These are phyloP conservation scores for Thamnidium elegans DNA, from an alignment of 192 early-diverging fungal species.

Conservation along the genomic window DNA sequence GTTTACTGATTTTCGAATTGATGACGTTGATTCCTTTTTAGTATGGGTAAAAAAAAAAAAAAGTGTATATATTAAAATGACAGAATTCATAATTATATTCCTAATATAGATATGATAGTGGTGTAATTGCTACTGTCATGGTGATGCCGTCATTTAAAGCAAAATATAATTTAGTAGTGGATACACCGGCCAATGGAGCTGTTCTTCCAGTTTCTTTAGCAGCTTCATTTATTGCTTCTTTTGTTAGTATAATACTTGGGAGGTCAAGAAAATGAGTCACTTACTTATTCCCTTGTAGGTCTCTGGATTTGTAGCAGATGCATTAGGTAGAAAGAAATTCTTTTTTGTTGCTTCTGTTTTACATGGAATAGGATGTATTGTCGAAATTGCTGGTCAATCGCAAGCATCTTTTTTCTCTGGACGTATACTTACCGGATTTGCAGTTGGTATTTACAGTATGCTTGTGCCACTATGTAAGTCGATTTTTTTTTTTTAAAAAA, in stretches of 20 bases:
- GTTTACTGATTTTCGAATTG: not conserved
- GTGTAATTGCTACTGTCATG: slow-evolving; percentile 21
- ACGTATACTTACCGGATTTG: slow-evolving; percentile 47
- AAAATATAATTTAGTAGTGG: not conserved
- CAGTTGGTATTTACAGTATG: slow-evolving; percentile 41
- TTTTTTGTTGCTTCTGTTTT: slow-evolving; percentile 44
- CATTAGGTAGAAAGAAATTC: slow-evolving; percentile 43
- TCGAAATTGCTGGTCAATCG: slow-evolving; percentile 42
- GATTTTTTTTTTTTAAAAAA: not conserved
- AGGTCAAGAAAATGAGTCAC: no score
- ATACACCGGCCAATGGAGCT: not conserved
- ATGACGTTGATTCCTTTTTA: not conserved
- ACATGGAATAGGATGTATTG: slow-evolving; percentile 47
- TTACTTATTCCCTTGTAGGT: slow-evolving; percentile 46
- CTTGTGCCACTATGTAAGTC: slow-evolving; percentile 50
- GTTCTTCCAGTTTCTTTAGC: slow-evolving; percentile 11
- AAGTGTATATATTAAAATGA: no score
- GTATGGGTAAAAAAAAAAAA: slow-evolving; percentile 18
- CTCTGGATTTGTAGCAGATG: slow-evolving; percentile 58
- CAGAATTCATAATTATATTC: no score
- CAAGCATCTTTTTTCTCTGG: slow-evolving; percentile 46
- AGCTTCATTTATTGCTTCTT: not conserved
- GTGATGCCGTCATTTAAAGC: slow-evolving; percentile 20
- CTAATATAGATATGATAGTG: slow-evolving; percentile 11
- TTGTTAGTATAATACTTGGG: slow-evolving; percentile 29